Evolutionary conservation across 345 rosid species (phyloP).

Genomic region (Eucalyptus lansdowneana): DNA sequence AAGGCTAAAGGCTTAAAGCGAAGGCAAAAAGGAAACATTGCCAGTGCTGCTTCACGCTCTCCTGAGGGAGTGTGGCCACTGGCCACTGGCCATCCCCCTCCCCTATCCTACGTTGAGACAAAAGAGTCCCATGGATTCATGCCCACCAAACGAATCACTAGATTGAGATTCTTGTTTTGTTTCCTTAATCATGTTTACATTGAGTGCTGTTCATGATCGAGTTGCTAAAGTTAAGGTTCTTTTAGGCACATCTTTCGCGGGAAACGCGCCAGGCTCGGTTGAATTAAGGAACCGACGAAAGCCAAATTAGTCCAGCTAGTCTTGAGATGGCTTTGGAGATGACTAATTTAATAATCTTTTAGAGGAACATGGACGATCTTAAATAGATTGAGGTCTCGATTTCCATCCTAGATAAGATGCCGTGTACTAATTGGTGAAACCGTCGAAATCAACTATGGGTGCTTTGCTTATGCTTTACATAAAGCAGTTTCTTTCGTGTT

Average conservation of each 20-base stretch:
- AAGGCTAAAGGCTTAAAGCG: slow-evolving; percentile 22
- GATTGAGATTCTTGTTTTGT: not conserved
- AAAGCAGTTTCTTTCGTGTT: not conserved
- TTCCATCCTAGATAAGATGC: not conserved
- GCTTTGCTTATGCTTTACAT: not conserved
- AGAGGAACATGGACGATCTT: not conserved
- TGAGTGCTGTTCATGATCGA: not conserved
- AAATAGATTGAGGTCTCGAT: not conserved
- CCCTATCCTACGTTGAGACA: not conserved
- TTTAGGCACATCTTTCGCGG: not conserved
- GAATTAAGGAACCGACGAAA: not conserved
- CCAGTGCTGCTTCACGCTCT: not conserved
- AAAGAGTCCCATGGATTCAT: not conserved
- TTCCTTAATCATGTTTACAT: not conserved
- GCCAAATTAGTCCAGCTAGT: not conserved
- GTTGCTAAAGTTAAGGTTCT: not conserved
- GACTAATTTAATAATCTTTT: not conserved
- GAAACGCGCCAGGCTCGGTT: not conserved
- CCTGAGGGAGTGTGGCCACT: not conserved
- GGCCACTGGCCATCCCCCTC: not conserved
- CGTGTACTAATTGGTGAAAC: not conserved
- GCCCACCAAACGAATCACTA: not conserved
- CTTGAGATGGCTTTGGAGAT: not conserved
- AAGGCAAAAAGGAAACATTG: slow-evolving; percentile 16
- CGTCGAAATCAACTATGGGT: not conserved